Base-by-base conservation (phyloP, 2,329 filamentous ascomycete genomes). In the Chrysoporthe cubensis region DNA sequence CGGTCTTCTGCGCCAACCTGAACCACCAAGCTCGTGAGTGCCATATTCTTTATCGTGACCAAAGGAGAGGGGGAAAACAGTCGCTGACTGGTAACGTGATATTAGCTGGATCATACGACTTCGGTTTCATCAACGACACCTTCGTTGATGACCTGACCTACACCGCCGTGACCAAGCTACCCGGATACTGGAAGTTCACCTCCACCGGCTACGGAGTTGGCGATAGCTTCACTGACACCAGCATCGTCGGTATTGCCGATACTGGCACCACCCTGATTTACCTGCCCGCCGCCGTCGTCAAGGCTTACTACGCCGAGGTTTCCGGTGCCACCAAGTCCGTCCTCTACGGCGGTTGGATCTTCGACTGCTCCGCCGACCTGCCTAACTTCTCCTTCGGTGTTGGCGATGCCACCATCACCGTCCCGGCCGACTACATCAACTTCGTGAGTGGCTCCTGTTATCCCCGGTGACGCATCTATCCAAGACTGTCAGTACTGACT, bases 111-210 rank as follows among this genome's bases (percentile, higher is more conserved):
- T 71, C 68, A 48, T 79, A 77, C 72, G 77, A 78, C 71, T 79
- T 79, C 46, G 78, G 78, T 46, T 80, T 81, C 79, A 87, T 90
- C 71, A 87, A 91, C 79, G 75, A 74, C 52, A 77, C 78, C 43
- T 65, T 87, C 80, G 86, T 80, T 4, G 88, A 87, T 59, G 71
- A 78, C 56, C 84, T 91, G 73, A 81, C 82, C 71, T 91, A 89
- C 77, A 79, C 83, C 46, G 71, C 82, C 50, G 86, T 90, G 64
- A 80, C 87, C 77, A 82, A 71, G 72, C 81, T 79, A 60, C 75
- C 86, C 8, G 90, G 90, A 11, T 91, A 85, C 80, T 92, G 90
- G 90, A 78, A 81, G 54, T 90, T 91, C 80, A 78, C 71, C 32
- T 71, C 75, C 2, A 74, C 78, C 8, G 78, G 75, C 50, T 80